phyloP scores from a whole-genome alignment of 129 eudicot genomes.

The Lactuca sativa region DNA sequence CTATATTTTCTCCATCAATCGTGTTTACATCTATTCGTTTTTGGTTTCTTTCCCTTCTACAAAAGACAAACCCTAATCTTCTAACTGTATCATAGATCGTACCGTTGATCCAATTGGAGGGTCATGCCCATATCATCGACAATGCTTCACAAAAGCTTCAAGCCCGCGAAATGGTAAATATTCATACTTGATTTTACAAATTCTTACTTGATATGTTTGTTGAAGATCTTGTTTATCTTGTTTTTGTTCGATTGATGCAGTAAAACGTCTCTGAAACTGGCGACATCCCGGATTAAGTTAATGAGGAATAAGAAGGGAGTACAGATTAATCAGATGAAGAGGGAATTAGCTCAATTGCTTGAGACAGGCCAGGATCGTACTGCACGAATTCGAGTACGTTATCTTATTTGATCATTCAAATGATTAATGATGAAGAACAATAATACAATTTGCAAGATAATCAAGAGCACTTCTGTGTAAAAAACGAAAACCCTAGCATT shows the following conservation, averaged over 20 bases:
- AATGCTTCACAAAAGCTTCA: conserved; percentile 80
- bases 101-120: conserved; percentile 1
- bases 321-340: conserved; percentile 71
- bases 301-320: conserved; percentile 82
- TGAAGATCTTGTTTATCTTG: background rate
- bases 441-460: background rate
- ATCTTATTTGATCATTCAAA: background rate
- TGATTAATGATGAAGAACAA: background rate
- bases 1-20: background rate
- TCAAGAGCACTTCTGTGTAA: too few relatives aligned
- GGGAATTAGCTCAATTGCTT: conserved; percentile 78
- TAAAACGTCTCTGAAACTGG: conserved; percentile 78
- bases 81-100: conserved; percentile 8
- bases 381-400: conserved; percentile 78
- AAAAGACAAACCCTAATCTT: conserved; percentile 25
- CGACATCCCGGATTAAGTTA: conserved; percentile 69
- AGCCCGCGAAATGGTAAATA: conserved; percentile 76
- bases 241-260: conserved; percentile 40
- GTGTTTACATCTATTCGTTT: conserved; percentile 4
- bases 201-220: background rate
- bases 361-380: conserved; percentile 76
- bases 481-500: too few relatives aligned
- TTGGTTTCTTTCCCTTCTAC: background rate
- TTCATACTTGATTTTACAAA: background rate
- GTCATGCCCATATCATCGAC: background rate